Evolutionary conservation across 2,329 filamentous ascomycete genomes (phyloP).

Genomic region (Cryoendolithus antarcticus): DNA sequence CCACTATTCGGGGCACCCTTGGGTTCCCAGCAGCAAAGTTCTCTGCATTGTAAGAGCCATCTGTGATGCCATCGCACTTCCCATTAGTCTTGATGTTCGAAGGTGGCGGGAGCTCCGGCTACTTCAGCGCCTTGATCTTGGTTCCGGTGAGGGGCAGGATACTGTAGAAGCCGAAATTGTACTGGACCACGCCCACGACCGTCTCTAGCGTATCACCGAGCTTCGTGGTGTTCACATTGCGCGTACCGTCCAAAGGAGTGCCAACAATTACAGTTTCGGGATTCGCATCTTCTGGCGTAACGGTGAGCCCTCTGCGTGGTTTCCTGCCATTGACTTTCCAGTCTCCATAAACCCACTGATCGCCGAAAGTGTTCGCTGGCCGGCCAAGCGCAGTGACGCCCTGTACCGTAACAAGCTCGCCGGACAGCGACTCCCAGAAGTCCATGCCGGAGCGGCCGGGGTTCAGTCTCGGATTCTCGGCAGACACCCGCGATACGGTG

Average conservation of each 20-base stretch:
- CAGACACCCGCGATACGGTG: slow-evolving; percentile 45
- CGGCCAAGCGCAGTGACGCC: slow-evolving; percentile 5
- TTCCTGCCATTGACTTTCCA: slow-evolving; percentile 54
- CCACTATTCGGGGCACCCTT: slow-evolving; percentile 45
- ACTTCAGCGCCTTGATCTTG: slow-evolving; percentile 28
- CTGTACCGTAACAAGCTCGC: slow-evolving; percentile 54
- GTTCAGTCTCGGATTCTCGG: slow-evolving; percentile 47
- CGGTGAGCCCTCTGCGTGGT: slow-evolving; percentile 50
- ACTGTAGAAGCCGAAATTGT: slow-evolving; percentile 57
- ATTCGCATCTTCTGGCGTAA: slow-evolving; percentile 47
- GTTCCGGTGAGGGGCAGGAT: slow-evolving; percentile 52
- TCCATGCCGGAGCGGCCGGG: slow-evolving; percentile 54
- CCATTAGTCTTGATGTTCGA: slow-evolving; percentile 43
- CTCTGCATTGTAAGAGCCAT: slow-evolving; percentile 50
- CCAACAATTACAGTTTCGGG: slow-evolving; percentile 58
- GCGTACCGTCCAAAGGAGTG: slow-evolving; percentile 50
- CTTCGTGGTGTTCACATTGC: slow-evolving; percentile 46
- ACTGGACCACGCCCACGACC: slow-evolving; percentile 54
- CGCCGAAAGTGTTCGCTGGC: slow-evolving; percentile 47
- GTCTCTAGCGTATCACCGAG: slow-evolving; percentile 55
- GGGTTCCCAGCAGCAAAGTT: slow-evolving; percentile 49
- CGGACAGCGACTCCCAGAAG: slow-evolving; percentile 60
- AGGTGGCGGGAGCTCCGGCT: slow-evolving; percentile 36
- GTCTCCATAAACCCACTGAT: slow-evolving; percentile 27
- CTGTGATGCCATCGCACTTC: slow-evolving; percentile 48